Conservation (phyloP, 2,329 filamentous ascomycete species). For the Daldinia sp. region DNA sequence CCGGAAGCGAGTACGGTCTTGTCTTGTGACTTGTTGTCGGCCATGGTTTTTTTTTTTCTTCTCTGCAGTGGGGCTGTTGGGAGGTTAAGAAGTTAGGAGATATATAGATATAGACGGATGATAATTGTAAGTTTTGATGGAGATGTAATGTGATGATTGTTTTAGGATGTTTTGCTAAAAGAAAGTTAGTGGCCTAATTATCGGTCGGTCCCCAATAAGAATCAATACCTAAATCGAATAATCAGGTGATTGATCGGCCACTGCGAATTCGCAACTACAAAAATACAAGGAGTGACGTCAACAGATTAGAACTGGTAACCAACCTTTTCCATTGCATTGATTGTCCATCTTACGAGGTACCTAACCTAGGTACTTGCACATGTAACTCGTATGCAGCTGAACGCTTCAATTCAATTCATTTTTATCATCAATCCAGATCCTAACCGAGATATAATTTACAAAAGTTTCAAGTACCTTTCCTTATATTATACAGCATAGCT, state of each 20-base stretch:
- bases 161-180: neutral
- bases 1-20: slow-evolving; percentile 6
- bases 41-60: slow-evolving; percentile 16
- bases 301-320: neutral
- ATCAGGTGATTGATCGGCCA: slow-evolving; percentile 6
- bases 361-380: neutral
- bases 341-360: too few relatives aligned
- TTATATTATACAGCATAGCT: neutral
- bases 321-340: too few relatives aligned
- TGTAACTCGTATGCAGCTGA: neutral
- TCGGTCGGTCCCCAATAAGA: slow-evolving; percentile 1
- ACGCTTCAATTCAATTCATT: neutral
- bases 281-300: neutral
- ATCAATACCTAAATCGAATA: neutral
- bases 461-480: too few relatives aligned
- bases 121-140: slow-evolving; percentile 6
- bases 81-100: too few relatives aligned
- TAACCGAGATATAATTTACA: too few relatives aligned
- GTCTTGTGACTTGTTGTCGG: slow-evolving; percentile 28
- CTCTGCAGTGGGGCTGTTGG: neutral
- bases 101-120: neutral
- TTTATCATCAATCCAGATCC: too few relatives aligned
- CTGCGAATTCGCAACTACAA: neutral
- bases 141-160: neutral
- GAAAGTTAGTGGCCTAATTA: neutral